A percentile compares a stretch with the other conserved stretches of the same genome.
Evolutionary conservation across 371 early-diverging fungal species (phyloP).

Genomic region (Rhizopus stolonifer): DNA sequence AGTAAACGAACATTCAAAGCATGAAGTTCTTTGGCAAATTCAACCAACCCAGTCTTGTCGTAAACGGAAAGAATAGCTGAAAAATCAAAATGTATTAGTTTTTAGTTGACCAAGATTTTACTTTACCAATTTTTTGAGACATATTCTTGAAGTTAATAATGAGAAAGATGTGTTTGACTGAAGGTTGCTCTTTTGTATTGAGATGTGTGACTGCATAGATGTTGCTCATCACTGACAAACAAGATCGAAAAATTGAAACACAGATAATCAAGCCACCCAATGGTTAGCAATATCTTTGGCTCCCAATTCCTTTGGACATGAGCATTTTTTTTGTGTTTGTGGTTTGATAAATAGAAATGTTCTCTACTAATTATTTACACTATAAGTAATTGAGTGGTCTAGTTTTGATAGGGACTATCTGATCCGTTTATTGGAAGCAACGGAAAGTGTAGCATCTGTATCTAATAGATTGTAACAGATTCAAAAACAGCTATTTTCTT

Average conservation of each 20-base stretch:
- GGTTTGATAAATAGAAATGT: too few species aligned
- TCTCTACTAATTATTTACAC: too few species aligned
- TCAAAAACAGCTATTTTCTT: too few species aligned
- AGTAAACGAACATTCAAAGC: slow-evolving; percentile 78
- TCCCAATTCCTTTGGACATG: too few species aligned
- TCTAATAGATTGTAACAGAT: too few species aligned
- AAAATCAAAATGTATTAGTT: background rate
- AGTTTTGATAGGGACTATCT: too few species aligned
- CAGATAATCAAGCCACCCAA: background rate
- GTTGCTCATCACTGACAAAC: slow-evolving; percentile 11
- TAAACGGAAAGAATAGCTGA: slow-evolving; percentile 93
- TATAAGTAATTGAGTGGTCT: too few species aligned
- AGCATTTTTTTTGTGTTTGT: background rate
- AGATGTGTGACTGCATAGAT: slow-evolving; percentile 23
- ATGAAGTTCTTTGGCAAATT: slow-evolving; percentile 83
- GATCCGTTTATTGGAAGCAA: too few species aligned
- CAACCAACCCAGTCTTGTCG: slow-evolving; percentile 93
- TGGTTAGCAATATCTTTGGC: too few species aligned
- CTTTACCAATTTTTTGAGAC: slow-evolving; percentile 39
- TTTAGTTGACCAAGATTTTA: background rate
- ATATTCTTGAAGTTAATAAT: slow-evolving; percentile 10
- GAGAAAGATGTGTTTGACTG: background rate
- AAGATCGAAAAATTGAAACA: background rate
- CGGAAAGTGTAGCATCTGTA: too few species aligned
- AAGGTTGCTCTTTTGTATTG: background rate